Evolutionary conservation across 148 eudicot genomes (phyloP).

Genomic region (Cornus controversa): DNA sequence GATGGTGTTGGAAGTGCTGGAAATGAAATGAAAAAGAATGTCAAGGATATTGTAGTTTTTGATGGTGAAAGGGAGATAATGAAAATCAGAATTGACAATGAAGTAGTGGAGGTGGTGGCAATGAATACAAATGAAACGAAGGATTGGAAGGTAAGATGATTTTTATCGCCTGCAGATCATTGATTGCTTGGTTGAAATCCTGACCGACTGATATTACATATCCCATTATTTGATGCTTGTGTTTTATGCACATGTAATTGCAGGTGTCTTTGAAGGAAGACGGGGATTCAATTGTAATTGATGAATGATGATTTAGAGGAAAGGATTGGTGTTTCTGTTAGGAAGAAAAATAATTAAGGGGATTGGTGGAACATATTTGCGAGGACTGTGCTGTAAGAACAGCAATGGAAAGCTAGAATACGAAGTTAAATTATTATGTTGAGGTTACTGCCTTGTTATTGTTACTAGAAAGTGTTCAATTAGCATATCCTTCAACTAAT

Average conservation of each 20-base stretch:
- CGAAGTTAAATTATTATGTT: too few relatives aligned
- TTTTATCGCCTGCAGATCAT: not conserved
- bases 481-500: too few relatives aligned
- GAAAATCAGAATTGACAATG: not conserved
- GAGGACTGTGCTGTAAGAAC: not conserved
- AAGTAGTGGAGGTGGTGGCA: not conserved
- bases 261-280: not conserved
- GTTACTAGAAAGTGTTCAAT: too few relatives aligned
- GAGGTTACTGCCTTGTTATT: too few relatives aligned
- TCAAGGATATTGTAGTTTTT: not conserved
- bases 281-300: not conserved
- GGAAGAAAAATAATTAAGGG: not conserved
- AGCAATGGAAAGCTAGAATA: not conserved
- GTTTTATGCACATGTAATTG: not conserved
- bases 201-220: not conserved
- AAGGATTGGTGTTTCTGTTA: not conserved
- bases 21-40: slow-evolving; percentile 9
- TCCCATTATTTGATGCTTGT: not conserved
- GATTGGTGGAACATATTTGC: not conserved
- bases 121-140: not conserved
- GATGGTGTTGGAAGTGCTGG: slow-evolving; percentile 23
- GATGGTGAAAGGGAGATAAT: not conserved
- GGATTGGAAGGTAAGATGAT: slow-evolving; percentile 1
- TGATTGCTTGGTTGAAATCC: not conserved
- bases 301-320: not conserved